phyloP scores from a whole-genome alignment of 768 basidiomycete species.

The Sistotremastrum suecicum region DNA sequence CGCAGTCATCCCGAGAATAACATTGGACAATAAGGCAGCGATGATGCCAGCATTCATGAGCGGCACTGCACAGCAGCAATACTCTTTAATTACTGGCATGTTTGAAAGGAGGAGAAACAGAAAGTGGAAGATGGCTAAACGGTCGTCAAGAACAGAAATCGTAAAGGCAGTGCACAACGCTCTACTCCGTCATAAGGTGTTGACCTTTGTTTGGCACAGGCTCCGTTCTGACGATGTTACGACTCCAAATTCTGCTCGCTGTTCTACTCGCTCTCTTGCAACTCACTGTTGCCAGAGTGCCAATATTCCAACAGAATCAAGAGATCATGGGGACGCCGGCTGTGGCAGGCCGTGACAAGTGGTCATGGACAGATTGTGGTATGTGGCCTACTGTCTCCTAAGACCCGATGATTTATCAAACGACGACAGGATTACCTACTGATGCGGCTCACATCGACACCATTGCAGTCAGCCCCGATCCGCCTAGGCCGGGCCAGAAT shows the following conservation, averaged over 20 bases:
- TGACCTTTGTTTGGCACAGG: not conserved
- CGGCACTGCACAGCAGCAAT: slow-evolving; percentile 90
- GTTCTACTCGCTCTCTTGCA: slow-evolving; percentile 10
- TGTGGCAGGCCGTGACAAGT: slow-evolving; percentile 27
- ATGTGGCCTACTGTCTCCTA: slow-evolving; percentile 16
- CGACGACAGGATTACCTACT: slow-evolving; percentile 24
- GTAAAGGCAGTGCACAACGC: not conserved
- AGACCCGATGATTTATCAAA: slow-evolving; percentile 3
- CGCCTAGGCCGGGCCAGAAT: slow-evolving; percentile 75
- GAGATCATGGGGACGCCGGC: slow-evolving; percentile 15
- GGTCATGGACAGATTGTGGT: slow-evolving; percentile 72
- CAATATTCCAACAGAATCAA: slow-evolving; percentile 12
- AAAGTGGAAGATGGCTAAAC: not conserved
- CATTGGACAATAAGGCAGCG: slow-evolving; percentile 61
- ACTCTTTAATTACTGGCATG: slow-evolving; percentile 37
- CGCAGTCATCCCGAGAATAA: slow-evolving; percentile 46
- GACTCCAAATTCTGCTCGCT: slow-evolving; percentile 9
- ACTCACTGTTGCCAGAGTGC: slow-evolving; percentile 12
- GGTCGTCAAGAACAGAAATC: not conserved
- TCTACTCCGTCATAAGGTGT: not conserved
- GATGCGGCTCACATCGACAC: slow-evolving; percentile 51
- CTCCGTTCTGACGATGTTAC: too few species aligned
- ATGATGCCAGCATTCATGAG: slow-evolving; percentile 87
- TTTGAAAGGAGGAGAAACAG: slow-evolving; percentile 2
- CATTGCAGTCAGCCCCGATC: slow-evolving; percentile 71